These are phyloP conservation scores for Ceratocystis cubensis DNA, from an alignment of 2,329 filamentous ascomycete species.

Conservation along the genomic window DNA sequence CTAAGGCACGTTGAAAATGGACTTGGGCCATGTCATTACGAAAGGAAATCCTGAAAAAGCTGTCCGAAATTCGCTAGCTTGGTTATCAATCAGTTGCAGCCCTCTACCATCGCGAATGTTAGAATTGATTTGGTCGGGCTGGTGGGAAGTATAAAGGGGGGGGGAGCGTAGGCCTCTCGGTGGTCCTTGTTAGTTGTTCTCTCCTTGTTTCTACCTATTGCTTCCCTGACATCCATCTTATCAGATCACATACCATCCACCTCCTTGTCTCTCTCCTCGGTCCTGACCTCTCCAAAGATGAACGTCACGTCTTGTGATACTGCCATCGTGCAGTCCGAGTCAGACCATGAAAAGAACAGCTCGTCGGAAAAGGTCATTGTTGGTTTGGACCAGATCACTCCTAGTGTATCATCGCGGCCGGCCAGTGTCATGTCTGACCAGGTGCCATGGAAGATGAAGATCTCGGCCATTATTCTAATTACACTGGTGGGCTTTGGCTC, in stretches of 20 bases:
- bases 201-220: not conserved
- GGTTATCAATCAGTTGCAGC: not conserved
- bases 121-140: not conserved
- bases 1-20: not conserved
- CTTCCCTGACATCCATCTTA: not conserved
- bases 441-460: conserved; percentile 27
- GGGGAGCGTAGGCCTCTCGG: not conserved
- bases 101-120: not conserved
- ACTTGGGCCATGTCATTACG: not conserved
- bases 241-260: not conserved
- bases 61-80: not conserved
- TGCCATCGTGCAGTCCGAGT: not conserved
- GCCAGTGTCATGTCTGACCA: conserved; percentile 13
- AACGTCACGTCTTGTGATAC: not conserved
- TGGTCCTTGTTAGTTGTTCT: not conserved
- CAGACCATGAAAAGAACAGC: conserved; percentile 11
- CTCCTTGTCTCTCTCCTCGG: not conserved
- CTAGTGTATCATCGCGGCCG: conserved; percentile 1
- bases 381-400: conserved; percentile 4
- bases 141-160: not conserved
- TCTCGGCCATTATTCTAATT: conserved; percentile 36
- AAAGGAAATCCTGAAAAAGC: not conserved
- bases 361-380: conserved; percentile 2
- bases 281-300: not conserved
- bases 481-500: conserved; percentile 47